Conservation (phyloP, 2,329 filamentous ascomycete species). For the Claviceps fusiformis region DNA sequence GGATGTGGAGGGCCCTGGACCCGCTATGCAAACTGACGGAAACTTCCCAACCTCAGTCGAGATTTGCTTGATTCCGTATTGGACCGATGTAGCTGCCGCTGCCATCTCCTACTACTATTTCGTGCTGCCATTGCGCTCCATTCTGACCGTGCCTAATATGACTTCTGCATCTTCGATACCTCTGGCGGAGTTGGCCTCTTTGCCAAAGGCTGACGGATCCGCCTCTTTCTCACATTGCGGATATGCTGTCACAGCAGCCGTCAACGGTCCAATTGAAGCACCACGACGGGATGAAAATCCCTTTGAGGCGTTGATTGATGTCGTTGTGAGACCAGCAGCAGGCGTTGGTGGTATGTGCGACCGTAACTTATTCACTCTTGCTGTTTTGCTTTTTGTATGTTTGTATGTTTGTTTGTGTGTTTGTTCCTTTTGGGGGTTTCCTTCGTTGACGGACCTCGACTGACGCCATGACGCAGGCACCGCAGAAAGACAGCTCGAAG, state of each 20-base stretch:
- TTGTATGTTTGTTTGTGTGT: not conserved
- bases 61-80: not conserved
- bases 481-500: constrained; percentile 71
- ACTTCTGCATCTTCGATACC: constrained; percentile 31
- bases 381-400: no score
- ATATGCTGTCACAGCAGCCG: constrained; percentile 70
- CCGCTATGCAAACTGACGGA: not conserved
- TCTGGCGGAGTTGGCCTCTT: constrained; percentile 38
- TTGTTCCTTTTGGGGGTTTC: not conserved
- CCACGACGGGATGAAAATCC: constrained; percentile 79
- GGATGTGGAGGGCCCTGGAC: not conserved
- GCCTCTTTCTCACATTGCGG: constrained; percentile 62
- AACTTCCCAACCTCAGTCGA: not conserved
- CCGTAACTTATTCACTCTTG: not conserved
- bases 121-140: not conserved
- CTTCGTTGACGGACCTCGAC: not conserved
- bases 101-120: not conserved
- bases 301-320: constrained; percentile 81
- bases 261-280: constrained; percentile 89
- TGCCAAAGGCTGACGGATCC: constrained; percentile 66
- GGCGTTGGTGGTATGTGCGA: constrained; percentile 58
- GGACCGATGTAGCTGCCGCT: not conserved
- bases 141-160: constrained; percentile 22
- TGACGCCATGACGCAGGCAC: constrained; percentile 33
- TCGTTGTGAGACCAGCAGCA: constrained; percentile 73